Percentiles rank a stretch among this genome's conserved stretches.
Conservation (phyloP, 1,284 basidiomycete genomes). For the Gyrodon tennesseensis region DNA sequence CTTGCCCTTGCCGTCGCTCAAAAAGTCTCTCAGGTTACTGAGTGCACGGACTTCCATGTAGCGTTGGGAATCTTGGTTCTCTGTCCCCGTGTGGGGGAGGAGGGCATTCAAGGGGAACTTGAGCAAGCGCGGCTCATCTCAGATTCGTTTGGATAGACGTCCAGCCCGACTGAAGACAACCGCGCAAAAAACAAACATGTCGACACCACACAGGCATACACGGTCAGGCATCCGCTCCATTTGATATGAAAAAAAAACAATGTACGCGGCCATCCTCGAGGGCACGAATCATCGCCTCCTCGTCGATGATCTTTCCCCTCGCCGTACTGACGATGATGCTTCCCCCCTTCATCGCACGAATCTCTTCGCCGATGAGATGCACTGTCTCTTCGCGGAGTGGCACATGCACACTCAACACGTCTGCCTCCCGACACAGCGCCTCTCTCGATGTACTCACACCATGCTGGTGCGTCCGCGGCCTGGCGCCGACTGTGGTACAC, state of each 20-base stretch:
- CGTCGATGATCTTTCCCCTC: conserved; percentile 85
- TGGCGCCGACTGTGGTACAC: conserved; percentile 77
- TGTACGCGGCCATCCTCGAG: conserved; percentile 79
- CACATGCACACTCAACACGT: conserved; percentile 78
- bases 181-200: conserved; percentile 39
- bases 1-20: conserved; percentile 61
- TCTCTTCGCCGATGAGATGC: conserved; percentile 77
- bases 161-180: conserved; percentile 82
- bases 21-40: conserved; percentile 67
- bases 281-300: conserved; percentile 81
- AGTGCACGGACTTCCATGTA: conserved; percentile 81
- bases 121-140: conserved; percentile 75
- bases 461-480: conserved; percentile 61
- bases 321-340: conserved; percentile 88
- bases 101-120: conserved; percentile 80
- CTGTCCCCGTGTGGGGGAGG: conserved; percentile 90
- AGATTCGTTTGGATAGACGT: conserved; percentile 90
- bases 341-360: conserved; percentile 77
- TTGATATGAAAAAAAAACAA: background rate
- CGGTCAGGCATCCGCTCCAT: background rate
- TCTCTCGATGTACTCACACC: conserved; percentile 76
- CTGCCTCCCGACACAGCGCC: conserved; percentile 71
- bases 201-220: no score
- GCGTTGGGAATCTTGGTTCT: conserved; percentile 77
- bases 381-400: conserved; percentile 73